Conservation (phyloP, 768 basidiomycete genomes). For the Cyathus striatus region DNA sequence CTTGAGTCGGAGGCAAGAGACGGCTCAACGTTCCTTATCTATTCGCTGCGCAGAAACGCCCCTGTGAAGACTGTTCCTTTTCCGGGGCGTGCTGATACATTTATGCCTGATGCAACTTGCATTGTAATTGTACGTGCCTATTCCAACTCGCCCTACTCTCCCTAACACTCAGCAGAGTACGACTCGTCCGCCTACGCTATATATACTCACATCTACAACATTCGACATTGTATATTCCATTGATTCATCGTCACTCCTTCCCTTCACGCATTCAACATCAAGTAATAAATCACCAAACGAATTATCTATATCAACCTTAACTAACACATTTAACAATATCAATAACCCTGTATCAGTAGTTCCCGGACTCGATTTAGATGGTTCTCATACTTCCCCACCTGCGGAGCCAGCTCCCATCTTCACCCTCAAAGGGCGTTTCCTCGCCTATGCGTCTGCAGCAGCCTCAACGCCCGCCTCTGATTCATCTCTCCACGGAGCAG, state of each 20-base stretch:
- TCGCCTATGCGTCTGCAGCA: conserved; percentile 46
- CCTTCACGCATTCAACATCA: conserved; percentile 26
- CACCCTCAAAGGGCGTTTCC: conserved; percentile 55
- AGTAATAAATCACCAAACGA: conserved; percentile 16
- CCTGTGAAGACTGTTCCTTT: conserved; percentile 43
- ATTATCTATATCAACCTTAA: conserved; percentile 9
- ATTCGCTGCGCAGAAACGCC: conserved; percentile 33
- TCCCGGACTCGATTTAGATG: conserved; percentile 4
- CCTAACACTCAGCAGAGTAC: conserved; percentile 41
- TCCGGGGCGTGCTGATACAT: conserved; percentile 32
- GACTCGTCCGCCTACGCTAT: conserved; percentile 46
- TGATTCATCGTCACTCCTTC: conserved; percentile 36
- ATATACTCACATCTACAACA: conserved; percentile 51
- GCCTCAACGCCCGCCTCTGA: too few species aligned
- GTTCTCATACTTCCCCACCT: neutral
- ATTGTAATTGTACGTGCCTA: conserved; percentile 50
- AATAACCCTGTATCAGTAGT: conserved; percentile 7
- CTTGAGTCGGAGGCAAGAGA: conserved; percentile 12
- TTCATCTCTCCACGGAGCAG: too few species aligned
- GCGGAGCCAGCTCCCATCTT: conserved; percentile 41
- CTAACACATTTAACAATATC: conserved; percentile 1
- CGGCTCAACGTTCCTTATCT: conserved; percentile 19
- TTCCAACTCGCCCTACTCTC: neutral
- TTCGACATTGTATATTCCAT: conserved; percentile 49
- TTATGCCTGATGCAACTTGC: conserved; percentile 42